Evolutionary conservation across 2,329 filamentous ascomycete species (phyloP).

Genomic region (Talaromyces sp.): DNA sequence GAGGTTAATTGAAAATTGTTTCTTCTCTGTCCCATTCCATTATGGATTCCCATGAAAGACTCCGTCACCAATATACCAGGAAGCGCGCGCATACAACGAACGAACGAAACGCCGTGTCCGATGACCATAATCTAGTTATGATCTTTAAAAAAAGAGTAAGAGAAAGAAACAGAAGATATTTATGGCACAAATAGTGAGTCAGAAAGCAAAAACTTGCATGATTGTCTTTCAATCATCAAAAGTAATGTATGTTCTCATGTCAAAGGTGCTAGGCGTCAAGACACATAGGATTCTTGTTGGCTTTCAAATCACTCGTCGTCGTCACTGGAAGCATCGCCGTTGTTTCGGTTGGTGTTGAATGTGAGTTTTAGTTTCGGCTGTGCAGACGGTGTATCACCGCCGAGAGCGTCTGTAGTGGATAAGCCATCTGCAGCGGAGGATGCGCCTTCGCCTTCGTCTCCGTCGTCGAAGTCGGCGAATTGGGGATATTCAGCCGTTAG

Average conservation of each 20-base stretch:
- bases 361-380: slow-evolving; percentile 65
- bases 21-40: not conserved
- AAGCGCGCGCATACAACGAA: not conserved
- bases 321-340: slow-evolving; percentile 29
- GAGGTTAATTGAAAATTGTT: not conserved
- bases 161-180: not conserved
- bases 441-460: slow-evolving; percentile 26
- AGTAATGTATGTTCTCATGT: not conserved
- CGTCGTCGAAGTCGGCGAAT: slow-evolving; percentile 53
- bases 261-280: not conserved
- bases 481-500: slow-evolving; percentile 53
- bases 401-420: slow-evolving; percentile 44
- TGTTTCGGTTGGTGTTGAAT: slow-evolving; percentile 40
- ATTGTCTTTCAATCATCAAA: not conserved
- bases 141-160: not conserved
- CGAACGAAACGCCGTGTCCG: slow-evolving; percentile 9
- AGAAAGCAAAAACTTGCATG: not conserved
- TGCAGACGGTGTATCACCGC: slow-evolving; percentile 44
- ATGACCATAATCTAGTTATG: not conserved
- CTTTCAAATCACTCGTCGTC: slow-evolving; percentile 29
- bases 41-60: not conserved
- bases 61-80: slow-evolving; percentile 2
- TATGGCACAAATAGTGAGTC: slow-evolving; percentile 3
- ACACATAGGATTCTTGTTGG: not conserved
- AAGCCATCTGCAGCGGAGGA: slow-evolving; percentile 46